Evolutionary conservation across 805 yeast species (phyloP).

Genomic region (Nakazawaea molendinolei): DNA sequence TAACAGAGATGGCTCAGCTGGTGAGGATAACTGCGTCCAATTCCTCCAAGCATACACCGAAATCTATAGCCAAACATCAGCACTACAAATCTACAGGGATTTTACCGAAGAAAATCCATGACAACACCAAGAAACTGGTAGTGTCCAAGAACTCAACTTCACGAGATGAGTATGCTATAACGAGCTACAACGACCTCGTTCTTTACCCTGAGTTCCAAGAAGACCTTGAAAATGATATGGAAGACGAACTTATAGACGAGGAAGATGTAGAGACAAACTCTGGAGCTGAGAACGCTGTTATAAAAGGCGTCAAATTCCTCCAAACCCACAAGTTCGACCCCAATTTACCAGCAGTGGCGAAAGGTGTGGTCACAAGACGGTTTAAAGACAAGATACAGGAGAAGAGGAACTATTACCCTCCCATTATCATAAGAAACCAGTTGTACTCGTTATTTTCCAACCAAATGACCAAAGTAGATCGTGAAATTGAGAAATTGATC

Average conservation of each 20-base stretch:
- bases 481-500: conserved; percentile 30
- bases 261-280: neutral
- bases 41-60: conserved; percentile 10
- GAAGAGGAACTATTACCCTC: conserved; percentile 24
- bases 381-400: conserved; percentile 16
- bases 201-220: conserved; percentile 4
- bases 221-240: neutral
- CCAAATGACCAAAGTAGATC: conserved; percentile 46
- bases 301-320: conserved; percentile 17
- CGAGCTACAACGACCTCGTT: conserved; percentile 6
- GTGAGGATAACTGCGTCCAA: conserved; percentile 11
- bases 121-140: neutral
- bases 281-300: conserved; percentile 4
- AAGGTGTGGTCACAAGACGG: conserved; percentile 18
- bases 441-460: conserved; percentile 40
- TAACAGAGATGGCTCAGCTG: conserved; percentile 4
- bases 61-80: conserved; percentile 9
- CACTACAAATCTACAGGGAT: conserved; percentile 7
- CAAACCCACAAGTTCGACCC: conserved; percentile 16
- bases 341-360: conserved; percentile 15
- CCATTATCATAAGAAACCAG: conserved; percentile 35
- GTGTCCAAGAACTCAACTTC: too few relatives aligned
- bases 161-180: conserved; percentile 2
- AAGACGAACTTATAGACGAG: conserved; percentile 6
- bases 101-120: neutral